These are phyloP conservation scores for Ophiostoma fasciatum DNA, from an alignment of 2,329 filamentous ascomycete genomes.

Conservation along the genomic window DNA sequence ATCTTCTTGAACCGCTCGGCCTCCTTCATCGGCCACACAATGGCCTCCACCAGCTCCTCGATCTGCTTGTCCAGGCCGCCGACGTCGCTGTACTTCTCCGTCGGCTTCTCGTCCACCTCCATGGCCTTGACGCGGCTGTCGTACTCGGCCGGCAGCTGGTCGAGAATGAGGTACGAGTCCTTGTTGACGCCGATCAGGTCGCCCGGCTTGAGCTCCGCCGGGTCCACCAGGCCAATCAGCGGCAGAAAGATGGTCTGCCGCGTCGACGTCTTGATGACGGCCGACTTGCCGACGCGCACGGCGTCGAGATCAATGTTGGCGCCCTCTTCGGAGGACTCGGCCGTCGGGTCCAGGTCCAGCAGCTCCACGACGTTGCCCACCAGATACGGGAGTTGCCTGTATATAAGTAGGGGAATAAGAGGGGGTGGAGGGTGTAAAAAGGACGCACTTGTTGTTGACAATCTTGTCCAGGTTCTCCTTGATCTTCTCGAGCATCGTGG, in stretches of 20 bases:
- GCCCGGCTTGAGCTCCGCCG: slow-evolving; percentile 84
- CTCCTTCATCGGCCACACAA: slow-evolving; percentile 99
- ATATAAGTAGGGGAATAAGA: not conserved
- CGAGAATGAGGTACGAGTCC: slow-evolving; percentile 93
- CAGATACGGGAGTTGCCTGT: slow-evolving; percentile 89
- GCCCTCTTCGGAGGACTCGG: slow-evolving; percentile 91
- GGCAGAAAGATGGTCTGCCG: slow-evolving; percentile 97
- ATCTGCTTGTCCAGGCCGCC: slow-evolving; percentile 98
- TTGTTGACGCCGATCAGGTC: slow-evolving; percentile 98
- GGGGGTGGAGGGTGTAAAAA: not conserved
- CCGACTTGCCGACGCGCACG: slow-evolving; percentile 91
- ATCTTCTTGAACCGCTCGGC: slow-evolving; percentile 99
- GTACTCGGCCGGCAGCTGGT: slow-evolving; percentile 93
- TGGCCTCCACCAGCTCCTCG: slow-evolving; percentile 93
- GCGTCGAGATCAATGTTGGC: slow-evolving; percentile 98
- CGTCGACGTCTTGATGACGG: slow-evolving; percentile 98
- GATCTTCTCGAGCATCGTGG: slow-evolving; percentile 94
- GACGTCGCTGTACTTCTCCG: slow-evolving; percentile 96
- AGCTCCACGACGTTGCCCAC: slow-evolving; percentile 98
- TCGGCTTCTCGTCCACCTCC: slow-evolving; percentile 99
- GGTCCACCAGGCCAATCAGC: slow-evolving; percentile 90
- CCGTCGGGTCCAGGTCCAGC: slow-evolving; percentile 87
- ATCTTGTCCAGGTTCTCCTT: slow-evolving; percentile 99
- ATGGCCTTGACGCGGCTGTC: slow-evolving; percentile 98
- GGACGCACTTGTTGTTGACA: slow-evolving; percentile 80